Evolutionary conservation across 768 basidiomycete genomes (phyloP).

Genomic region (Steccherinum ochraceum): DNA sequence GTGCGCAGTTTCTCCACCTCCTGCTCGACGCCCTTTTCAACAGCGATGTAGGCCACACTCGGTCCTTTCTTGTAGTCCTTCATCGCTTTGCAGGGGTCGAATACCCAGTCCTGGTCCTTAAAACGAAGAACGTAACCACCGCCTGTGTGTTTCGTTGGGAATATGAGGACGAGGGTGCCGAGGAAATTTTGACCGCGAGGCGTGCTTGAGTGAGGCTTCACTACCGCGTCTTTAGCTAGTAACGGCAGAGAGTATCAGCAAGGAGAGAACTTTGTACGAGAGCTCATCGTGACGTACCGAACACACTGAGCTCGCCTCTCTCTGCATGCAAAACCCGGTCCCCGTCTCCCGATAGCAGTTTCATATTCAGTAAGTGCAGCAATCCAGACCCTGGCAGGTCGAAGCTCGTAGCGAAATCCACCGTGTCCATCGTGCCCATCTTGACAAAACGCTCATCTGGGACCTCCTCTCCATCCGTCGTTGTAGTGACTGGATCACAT

Average conservation of each 20-base stretch:
- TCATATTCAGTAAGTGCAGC: conserved; percentile 1
- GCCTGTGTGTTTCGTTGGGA: conserved; percentile 40
- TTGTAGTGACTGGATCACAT: conserved; percentile 25
- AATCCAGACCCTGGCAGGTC: conserved; percentile 4
- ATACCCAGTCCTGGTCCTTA: conserved; percentile 23
- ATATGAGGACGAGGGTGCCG: conserved; percentile 44
- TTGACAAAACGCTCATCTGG: conserved; percentile 26
- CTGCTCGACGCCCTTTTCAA: conserved; percentile 39
- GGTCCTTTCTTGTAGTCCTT: conserved; percentile 2
- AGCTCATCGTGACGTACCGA: no score
- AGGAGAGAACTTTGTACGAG: no score
- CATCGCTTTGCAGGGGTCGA: conserved; percentile 29
- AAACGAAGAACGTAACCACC: conserved; percentile 33
- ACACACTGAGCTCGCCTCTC: conserved; percentile 41
- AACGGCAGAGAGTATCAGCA: background rate
- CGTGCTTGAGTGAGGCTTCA: conserved; percentile 45
- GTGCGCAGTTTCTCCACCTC: conserved; percentile 34
- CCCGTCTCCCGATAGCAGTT: conserved; percentile 16
- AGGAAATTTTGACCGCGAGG: conserved; percentile 39
- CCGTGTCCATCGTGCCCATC: conserved; percentile 23
- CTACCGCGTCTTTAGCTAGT: conserved; percentile 37
- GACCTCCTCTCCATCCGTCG: conserved; percentile 19
- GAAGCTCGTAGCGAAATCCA: conserved; percentile 2
- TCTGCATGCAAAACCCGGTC: conserved; percentile 25
- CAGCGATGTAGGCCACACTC: conserved; percentile 31